Percentiles rank a stretch among this genome's conserved stretches.
Evolutionary conservation across 2,329 filamentous ascomycete genomes (phyloP).

Genomic region (Rhinocladiella similis): DNA sequence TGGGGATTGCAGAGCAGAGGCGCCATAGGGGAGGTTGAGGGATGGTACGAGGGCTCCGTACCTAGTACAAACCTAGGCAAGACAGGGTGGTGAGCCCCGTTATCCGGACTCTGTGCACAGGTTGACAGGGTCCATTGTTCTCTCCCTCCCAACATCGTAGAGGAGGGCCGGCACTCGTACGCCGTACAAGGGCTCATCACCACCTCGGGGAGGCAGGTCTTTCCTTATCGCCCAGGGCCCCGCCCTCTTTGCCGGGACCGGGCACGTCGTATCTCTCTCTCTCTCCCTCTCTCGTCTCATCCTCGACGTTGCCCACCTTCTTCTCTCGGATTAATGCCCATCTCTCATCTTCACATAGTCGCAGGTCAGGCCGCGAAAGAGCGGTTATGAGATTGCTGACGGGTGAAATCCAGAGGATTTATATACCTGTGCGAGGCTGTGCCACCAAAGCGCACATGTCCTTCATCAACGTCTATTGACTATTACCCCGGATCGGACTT

Average conservation of each 20-base stretch:
- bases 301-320: not conserved
- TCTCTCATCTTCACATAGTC: not conserved
- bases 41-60: not conserved
- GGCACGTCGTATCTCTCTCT: not conserved
- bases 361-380: not conserved
- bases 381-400: not conserved
- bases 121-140: not conserved
- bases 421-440: slow-evolving; percentile 18
- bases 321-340: not conserved
- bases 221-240: not conserved
- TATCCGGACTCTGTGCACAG: too few species aligned
- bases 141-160: not conserved
- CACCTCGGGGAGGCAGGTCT: not conserved
- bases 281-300: not conserved
- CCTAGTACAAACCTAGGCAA: too few species aligned
- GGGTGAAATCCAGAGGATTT: not conserved
- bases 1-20: not conserved
- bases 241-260: not conserved
- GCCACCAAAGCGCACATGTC: slow-evolving; percentile 25
- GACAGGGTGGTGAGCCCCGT: too few species aligned
- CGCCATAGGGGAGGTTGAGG: not conserved
- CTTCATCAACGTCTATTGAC: slow-evolving; percentile 11
- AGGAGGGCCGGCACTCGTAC: too few species aligned
- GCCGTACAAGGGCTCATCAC: not conserved
- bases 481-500: slow-evolving; percentile 21